These are phyloP conservation scores for Nannochloris sp. DNA, from an alignment of 139 green algal genomes.

Conservation along the genomic window DNA sequence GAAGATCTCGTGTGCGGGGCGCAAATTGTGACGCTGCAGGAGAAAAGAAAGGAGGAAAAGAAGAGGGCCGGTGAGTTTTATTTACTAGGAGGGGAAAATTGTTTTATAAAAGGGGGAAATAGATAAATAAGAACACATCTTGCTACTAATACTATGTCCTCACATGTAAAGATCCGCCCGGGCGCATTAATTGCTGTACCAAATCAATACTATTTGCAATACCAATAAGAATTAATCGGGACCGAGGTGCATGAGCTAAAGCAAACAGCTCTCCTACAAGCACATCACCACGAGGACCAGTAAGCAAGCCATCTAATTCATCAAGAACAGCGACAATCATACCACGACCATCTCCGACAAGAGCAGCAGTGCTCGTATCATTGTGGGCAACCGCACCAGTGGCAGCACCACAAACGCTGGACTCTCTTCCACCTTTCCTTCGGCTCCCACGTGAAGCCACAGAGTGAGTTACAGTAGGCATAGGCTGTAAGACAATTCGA, in stretches of 20 bases:
- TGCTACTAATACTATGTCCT: background rate
- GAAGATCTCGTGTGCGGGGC: slow-evolving; percentile 20
- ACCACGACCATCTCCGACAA: slow-evolving; percentile 4
- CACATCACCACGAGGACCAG: slow-evolving; percentile 4
- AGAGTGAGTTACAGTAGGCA: background rate
- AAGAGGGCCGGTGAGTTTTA: slow-evolving; percentile 7
- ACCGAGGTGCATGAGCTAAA: slow-evolving; percentile 18
- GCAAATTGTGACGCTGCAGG: slow-evolving; percentile 10
- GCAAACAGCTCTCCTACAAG: slow-evolving; percentile 25
- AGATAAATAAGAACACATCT: background rate
- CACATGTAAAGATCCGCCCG: slow-evolving; percentile 17
- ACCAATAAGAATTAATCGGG: slow-evolving; percentile 45
- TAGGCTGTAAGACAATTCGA: background rate
- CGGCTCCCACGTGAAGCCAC: background rate
- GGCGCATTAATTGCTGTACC: slow-evolving; percentile 26
- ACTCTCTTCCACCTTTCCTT: background rate
- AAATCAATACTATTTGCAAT: slow-evolving; percentile 54
- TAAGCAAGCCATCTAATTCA: slow-evolving; percentile 48
- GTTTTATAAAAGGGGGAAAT: too few species aligned
- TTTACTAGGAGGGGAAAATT: too few species aligned
- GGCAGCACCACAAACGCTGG: background rate
- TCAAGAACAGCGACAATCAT: slow-evolving; percentile 52
- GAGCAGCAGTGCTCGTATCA: too few species aligned
- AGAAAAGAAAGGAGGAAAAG: background rate
- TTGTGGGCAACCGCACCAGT: too few species aligned